A percentile compares a stretch with the other conserved stretches of the same genome.
Evolutionary conservation across 345 rosid species (phyloP).

Genomic region (Syzygium aqueum): DNA sequence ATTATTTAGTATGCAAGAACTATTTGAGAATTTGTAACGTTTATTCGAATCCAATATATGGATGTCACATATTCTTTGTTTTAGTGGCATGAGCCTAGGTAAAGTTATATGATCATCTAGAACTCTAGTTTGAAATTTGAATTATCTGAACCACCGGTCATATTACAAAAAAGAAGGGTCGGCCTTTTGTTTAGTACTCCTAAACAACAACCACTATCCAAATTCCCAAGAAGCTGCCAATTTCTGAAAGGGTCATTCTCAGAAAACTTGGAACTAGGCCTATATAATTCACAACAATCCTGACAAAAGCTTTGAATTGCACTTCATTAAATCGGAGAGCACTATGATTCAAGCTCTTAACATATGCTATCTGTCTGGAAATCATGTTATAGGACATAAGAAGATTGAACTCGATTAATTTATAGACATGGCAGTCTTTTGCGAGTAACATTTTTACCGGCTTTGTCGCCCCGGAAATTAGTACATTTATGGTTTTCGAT

Average conservation of each 20-base stretch:
- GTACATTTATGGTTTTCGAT: not conserved
- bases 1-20: not conserved
- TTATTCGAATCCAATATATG: too few relatives aligned
- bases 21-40: not conserved
- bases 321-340: not conserved
- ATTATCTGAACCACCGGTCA: not conserved
- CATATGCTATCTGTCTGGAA: not conserved
- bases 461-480: not conserved
- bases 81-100: not conserved
- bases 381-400: not conserved
- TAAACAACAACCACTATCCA: not conserved
- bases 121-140: not conserved
- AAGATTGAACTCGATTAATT: not conserved
- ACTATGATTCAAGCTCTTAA: not conserved
- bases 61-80: too few relatives aligned
- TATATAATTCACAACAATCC: not conserved
- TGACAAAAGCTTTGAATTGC: not conserved
- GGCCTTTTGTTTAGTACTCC: not conserved
- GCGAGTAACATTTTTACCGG: not conserved
- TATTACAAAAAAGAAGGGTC: not conserved
- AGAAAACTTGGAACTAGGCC: not conserved
- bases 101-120: not conserved
- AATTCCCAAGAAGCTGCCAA: not conserved
- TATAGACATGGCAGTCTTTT: not conserved
- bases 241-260: not conserved